These are phyloP conservation scores for Colletotrichum shisoi DNA, from an alignment of 2,329 filamentous ascomycete genomes.

Conservation along the genomic window DNA sequence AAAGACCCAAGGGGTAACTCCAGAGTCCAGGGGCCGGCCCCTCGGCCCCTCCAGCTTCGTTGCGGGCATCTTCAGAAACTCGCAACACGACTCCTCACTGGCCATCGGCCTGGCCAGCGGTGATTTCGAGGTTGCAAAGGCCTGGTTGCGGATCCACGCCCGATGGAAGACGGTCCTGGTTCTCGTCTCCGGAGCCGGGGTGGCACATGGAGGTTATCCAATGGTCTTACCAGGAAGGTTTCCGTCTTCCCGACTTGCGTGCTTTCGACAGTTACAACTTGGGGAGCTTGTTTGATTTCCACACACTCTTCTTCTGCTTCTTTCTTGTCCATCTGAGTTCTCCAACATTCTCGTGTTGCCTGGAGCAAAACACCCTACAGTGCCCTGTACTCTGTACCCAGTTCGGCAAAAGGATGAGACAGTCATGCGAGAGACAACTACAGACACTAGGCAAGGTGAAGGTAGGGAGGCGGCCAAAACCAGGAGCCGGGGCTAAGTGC, in stretches of 20 bases:
- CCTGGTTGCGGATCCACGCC: conserved; percentile 28
- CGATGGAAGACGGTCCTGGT: conserved; percentile 16
- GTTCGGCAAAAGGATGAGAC: conserved; percentile 12
- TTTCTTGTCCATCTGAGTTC: background rate
- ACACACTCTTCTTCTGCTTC: background rate
- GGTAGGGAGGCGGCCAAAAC: background rate
- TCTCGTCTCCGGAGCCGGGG: conserved; percentile 11
- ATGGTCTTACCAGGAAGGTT: background rate
- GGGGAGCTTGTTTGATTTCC: background rate
- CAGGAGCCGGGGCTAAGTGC: conserved; percentile 6
- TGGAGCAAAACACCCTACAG: background rate
- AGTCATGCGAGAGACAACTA: background rate
- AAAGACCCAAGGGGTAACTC: background rate
- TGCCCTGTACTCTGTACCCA: background rate
- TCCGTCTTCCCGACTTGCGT: background rate
- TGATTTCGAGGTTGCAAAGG: conserved; percentile 36
- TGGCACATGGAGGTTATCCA: background rate
- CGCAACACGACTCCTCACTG: conserved; percentile 22
- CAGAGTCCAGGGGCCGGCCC: conserved; percentile 1
- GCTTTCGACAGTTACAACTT: background rate
- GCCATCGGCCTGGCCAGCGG: conserved; percentile 27
- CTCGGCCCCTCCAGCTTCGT: background rate
- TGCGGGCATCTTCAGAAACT: conserved; percentile 8
- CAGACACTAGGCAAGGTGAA: background rate
- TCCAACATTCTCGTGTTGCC: background rate